Percentiles rank a stretch among this genome's conserved stretches.
Conservation (phyloP, 768 basidiomycete species). For the Pleurotus tuoliensis region DNA sequence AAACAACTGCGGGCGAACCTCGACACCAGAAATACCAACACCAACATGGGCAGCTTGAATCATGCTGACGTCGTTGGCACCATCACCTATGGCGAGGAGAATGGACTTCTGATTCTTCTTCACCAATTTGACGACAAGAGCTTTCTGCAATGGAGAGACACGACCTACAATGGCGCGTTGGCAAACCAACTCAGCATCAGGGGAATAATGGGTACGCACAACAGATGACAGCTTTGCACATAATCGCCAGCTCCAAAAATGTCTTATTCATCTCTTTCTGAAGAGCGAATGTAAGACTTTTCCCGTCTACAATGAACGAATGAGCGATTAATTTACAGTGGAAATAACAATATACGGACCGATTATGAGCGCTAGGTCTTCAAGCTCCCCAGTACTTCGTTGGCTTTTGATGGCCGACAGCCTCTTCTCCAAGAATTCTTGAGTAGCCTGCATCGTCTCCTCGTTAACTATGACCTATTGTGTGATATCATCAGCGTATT, state of each 20-base stretch:
- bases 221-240: constrained; percentile 99
- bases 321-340: constrained; percentile 1
- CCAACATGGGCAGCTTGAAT: constrained; percentile 98
- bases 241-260: constrained; percentile 92
- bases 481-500: too few relatives aligned
- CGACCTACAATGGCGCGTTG: constrained; percentile 53
- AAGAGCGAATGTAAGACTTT: constrained; percentile 87
- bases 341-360: constrained; percentile 42
- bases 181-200: constrained; percentile 5
- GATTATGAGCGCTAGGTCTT: constrained; percentile 93
- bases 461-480: constrained; percentile 91
- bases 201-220: constrained; percentile 50
- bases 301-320: constrained; percentile 64
- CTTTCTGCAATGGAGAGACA: constrained; percentile 96
- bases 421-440: constrained; percentile 84
- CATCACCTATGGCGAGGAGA: constrained; percentile 95
- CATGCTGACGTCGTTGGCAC: constrained; percentile 99
- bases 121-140: constrained; percentile 96
- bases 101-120: constrained; percentile 95
- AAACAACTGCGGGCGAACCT: constrained; percentile 43
- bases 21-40: constrained; percentile 95
- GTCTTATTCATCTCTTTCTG: constrained; percentile 88
- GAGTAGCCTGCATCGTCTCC: constrained; percentile 73
- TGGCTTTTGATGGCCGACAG: constrained; percentile 92
- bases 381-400: constrained; percentile 83